These are phyloP conservation scores for Saksenaea oblongispora DNA, from an alignment of 371 early-diverging fungal genomes.

Conservation along the genomic window DNA sequence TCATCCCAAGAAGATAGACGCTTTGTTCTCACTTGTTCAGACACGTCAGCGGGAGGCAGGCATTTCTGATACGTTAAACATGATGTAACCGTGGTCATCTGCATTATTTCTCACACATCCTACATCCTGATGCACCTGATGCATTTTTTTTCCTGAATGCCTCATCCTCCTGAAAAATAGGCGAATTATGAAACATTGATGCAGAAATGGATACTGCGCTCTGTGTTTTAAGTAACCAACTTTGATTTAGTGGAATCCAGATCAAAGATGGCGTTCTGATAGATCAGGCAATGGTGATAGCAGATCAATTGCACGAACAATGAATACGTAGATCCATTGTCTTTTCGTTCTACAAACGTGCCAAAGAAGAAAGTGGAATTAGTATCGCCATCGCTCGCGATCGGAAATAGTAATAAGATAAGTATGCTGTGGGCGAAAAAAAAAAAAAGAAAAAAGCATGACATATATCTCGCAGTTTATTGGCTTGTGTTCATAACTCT, in stretches of 20 bases:
- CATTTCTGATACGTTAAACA: not conserved
- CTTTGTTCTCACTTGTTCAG: not conserved
- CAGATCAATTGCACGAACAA: not conserved
- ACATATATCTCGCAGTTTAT: not conserved
- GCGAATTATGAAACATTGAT: not conserved
- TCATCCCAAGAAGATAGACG: not conserved
- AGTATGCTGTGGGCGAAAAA: not conserved
- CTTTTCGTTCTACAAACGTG: not conserved
- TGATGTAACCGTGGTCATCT: constrained; percentile 5
- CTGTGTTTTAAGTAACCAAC: not conserved
- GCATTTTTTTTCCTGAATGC: not conserved
- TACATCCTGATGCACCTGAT: not conserved
- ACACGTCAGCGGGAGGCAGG: not conserved
- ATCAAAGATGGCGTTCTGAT: too few relatives aligned
- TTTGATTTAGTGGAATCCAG: too few relatives aligned
- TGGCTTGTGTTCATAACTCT: constrained; percentile 1
- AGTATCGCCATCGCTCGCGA: not conserved
- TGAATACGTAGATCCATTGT: constrained; percentile 1
- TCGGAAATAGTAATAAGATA: not conserved
- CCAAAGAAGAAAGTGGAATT: not conserved
- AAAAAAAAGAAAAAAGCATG: not conserved
- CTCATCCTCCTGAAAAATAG: not conserved
- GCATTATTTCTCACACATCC: constrained; percentile 3
- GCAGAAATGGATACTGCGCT: not conserved
- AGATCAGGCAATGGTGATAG: too few relatives aligned